Conservation (phyloP, 306 rosid genomes). For the Trifolium subterraneum region DNA sequence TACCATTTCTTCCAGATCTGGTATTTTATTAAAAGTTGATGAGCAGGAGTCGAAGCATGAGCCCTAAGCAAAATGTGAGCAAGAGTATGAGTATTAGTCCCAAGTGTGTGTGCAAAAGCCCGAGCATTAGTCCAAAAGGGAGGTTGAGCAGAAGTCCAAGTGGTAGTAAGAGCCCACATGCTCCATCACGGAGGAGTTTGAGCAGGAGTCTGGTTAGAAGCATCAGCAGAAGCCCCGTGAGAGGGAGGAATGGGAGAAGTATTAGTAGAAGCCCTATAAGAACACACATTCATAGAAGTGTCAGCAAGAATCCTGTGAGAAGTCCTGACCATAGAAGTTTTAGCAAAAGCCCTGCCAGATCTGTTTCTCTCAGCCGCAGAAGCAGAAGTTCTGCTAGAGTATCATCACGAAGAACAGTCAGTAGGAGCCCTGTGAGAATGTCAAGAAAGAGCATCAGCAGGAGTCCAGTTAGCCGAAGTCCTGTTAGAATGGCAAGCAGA, state of each 20-base stretch:
- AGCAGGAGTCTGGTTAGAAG: constrained; percentile 66
- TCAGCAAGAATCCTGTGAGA: constrained; percentile 56
- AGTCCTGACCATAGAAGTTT: constrained; percentile 47
- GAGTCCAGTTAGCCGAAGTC: constrained; percentile 81
- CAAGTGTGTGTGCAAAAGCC: constrained; percentile 65
- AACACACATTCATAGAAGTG: constrained; percentile 41
- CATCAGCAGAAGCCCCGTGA: constrained; percentile 50
- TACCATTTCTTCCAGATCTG: constrained; percentile 40
- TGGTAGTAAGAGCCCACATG: constrained; percentile 61
- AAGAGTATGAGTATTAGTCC: constrained; percentile 98
- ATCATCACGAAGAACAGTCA: constrained; percentile 54
- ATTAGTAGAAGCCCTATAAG: constrained; percentile 45
- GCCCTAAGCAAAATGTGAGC: constrained; percentile 85
- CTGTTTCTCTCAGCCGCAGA: constrained; percentile 48
- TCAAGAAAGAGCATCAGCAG: constrained; percentile 68
- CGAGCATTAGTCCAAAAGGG: constrained; percentile 56
- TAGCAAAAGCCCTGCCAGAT: constrained; percentile 63
- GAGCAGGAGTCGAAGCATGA: constrained; percentile 96
- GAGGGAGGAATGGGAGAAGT: constrained; percentile 21
- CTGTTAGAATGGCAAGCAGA: constrained; percentile 61
- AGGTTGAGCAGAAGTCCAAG: constrained; percentile 43
- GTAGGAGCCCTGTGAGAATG: constrained; percentile 78
- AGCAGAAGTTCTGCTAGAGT: constrained; percentile 72
- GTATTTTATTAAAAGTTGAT: constrained; percentile 70
- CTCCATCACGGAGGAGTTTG: constrained; percentile 58